These are phyloP conservation scores for Phaeotremella fagi DNA, from an alignment of 768 basidiomycete genomes.

Conservation along the genomic window DNA sequence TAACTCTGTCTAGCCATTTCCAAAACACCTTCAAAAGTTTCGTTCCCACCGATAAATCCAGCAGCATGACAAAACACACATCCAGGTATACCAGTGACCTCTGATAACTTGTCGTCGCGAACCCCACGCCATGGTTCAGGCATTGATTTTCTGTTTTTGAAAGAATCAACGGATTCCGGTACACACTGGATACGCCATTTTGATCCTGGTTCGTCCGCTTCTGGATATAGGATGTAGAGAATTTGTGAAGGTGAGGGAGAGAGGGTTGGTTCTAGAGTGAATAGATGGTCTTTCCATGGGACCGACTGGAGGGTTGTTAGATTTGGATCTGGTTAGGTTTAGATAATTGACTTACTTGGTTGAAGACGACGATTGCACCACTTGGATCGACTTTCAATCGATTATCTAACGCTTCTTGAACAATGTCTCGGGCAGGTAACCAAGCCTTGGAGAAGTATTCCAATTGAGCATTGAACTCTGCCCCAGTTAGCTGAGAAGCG, in stretches of 20 bases:
- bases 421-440: conserved; percentile 83
- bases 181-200: conserved; percentile 92
- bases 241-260: conserved; percentile 54
- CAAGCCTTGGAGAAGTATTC: conserved; percentile 82
- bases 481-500: conserved; percentile 76
- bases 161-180: conserved; percentile 72
- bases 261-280: conserved; percentile 69
- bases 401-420: conserved; percentile 58
- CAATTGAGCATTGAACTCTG: conserved; percentile 74
- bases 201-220: conserved; percentile 60
- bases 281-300: conserved; percentile 74
- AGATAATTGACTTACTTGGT: conserved; percentile 58
- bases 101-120: conserved; percentile 74
- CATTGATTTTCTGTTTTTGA: conserved; percentile 82
- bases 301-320: conserved; percentile 36
- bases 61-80: conserved; percentile 91
- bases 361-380: conserved; percentile 74
- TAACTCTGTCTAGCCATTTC: conserved; percentile 60
- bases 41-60: conserved; percentile 88
- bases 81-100: conserved; percentile 68
- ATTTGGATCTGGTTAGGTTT: no score
- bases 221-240: conserved; percentile 79
- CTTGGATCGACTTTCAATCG: conserved; percentile 61
- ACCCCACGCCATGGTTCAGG: conserved; percentile 92
- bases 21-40: conserved; percentile 82